phyloP scores from a whole-genome alignment of 129 eudicot genomes.

The Pittosporum tobira region DNA sequence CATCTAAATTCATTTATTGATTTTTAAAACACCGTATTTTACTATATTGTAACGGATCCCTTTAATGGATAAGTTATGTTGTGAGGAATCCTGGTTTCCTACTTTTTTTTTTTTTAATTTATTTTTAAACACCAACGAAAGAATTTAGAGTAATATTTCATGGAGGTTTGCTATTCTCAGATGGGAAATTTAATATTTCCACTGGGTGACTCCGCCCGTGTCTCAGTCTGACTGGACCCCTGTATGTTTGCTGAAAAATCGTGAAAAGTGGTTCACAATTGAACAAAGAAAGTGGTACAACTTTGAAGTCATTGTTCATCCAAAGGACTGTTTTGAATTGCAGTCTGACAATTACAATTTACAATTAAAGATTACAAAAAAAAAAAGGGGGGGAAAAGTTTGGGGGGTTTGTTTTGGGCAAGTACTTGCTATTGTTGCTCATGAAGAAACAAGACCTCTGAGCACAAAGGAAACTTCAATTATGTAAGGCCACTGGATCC shows the following conservation, averaged over 20 bases:
- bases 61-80: no score
- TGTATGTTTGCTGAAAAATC: not conserved
- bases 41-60: no score
- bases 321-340: not conserved
- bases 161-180: no score
- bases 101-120: no score
- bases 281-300: not conserved
- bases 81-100: no score
- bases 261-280: not conserved
- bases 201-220: no score
- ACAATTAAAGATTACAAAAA: not conserved
- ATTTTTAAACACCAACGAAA: no score
- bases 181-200: no score
- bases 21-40: no score
- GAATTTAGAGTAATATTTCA: no score
- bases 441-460: conserved; percentile 11
- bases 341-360: not conserved
- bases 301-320: conserved; percentile 3
- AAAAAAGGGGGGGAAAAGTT: conserved; percentile 1
- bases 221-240: no score
- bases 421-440: conserved; percentile 5
- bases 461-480: conserved; percentile 2
- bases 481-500: conserved; percentile 1
- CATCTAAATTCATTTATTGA: no score
- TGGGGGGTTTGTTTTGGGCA: not conserved